Base-by-base conservation (phyloP, 495 filamentous ascomycete species). In the Halenospora varia region DNA sequence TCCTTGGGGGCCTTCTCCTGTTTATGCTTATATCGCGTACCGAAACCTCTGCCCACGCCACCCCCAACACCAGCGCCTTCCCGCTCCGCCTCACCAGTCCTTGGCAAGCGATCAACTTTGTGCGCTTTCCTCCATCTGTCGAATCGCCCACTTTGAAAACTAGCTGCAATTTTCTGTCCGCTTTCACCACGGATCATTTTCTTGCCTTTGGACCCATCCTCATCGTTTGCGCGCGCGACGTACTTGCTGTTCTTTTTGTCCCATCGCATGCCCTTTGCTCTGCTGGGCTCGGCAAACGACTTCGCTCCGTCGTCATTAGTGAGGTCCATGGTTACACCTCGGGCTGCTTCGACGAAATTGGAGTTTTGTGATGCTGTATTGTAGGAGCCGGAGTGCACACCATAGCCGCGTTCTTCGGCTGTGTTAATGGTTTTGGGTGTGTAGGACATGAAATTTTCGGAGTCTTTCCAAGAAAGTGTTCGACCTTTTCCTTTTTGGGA, bases 241-340 rank as follows among this genome's bases (percentile, higher is more conserved):
- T 97, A 98, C 73, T 97, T 97, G 73, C 88, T 93, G 63, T 85
- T 82, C 66, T 94, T 92, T 80, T 96, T 96, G 75, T 98, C 94
- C 94, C 94, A 98, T 53, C 92, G 83, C 84, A 94, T 82, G 47
- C 85, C 83, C 39, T 84, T 78, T 11, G 75, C 69, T 65, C 83
- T 82, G 19, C 82, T 81, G 1, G 88, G 83, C 64, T 88, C 84
- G 41, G 78, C 91, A 66, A 95, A 92, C 10, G 79, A 77, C 56
- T 85, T 87, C 41, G 80, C 80, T 8, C 88, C 87, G 55, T 97
- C 94, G 72, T 96, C 90, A 61, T 87, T 88, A 26, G 77, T 83
- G 2, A 98, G 82, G 68, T 98, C 93, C 87, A 98, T 93, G 25
- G 89, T 87, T 1, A 83, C 88, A 62, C 78, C 82, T 62, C 90